phyloP scores from a whole-genome alignment of 306 rosid species.

The Vigna radiata region DNA sequence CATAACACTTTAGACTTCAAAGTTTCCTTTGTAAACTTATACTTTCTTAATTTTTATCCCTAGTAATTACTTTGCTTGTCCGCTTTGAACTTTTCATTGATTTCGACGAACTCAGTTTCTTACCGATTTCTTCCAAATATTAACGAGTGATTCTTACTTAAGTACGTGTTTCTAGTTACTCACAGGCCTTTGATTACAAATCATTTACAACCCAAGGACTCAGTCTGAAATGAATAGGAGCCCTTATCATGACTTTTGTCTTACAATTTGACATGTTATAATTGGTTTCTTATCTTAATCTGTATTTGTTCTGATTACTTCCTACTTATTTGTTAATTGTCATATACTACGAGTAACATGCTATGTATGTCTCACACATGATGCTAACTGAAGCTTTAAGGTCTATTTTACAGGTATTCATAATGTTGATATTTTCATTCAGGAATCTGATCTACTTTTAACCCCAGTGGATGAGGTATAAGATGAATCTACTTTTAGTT shows the following conservation, averaged over 20 bases:
- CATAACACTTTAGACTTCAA: background rate
- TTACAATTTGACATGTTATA: slow-evolving; percentile 2
- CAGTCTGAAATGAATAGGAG: slow-evolving; percentile 30
- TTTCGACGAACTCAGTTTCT: slow-evolving; percentile 7
- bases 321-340: slow-evolving; percentile 23
- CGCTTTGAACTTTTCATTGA: slow-evolving; percentile 11
- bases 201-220: background rate
- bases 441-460: slow-evolving; percentile 74
- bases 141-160: background rate
- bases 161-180: slow-evolving; percentile 14
- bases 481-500: slow-evolving; percentile 5
- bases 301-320: slow-evolving; percentile 10
- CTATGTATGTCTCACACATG: slow-evolving; percentile 3
- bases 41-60: slow-evolving; percentile 21
- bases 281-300: slow-evolving; percentile 27
- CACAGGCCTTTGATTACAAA: background rate
- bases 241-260: slow-evolving; percentile 35
- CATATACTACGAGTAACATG: slow-evolving; percentile 1
- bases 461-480: slow-evolving; percentile 80
- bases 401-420: slow-evolving; percentile 60
- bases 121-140: slow-evolving; percentile 11
- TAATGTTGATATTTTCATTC: slow-evolving; percentile 65
- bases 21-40: slow-evolving; percentile 37
- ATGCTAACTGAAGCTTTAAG: slow-evolving; percentile 27
- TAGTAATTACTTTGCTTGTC: slow-evolving; percentile 13